phyloP scores from a whole-genome alignment of 139 green algal species.

The Closterium sp. region DNA sequence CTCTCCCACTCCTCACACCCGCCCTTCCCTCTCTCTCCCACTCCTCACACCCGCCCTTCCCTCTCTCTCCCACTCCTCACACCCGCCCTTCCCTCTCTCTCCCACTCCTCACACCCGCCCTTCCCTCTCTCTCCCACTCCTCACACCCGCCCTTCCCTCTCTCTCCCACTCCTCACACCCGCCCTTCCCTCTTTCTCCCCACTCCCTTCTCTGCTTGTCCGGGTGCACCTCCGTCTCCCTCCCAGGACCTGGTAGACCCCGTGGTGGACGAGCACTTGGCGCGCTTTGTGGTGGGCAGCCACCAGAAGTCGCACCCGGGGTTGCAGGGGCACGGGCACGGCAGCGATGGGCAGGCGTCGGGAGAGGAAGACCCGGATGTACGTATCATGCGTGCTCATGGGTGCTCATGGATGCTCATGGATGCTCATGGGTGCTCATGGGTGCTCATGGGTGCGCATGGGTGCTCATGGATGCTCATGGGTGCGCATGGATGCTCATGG shows the following conservation, averaged over 20 bases:
- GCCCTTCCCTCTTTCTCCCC: conserved; percentile 1
- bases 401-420: too few relatives aligned
- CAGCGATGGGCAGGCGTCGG: neutral
- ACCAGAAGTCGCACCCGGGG: conserved; percentile 79
- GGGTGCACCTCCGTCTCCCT: too few relatives aligned
- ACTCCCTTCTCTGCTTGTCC: too few relatives aligned
- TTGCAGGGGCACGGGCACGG: neutral
- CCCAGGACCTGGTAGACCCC: conserved; percentile 86
- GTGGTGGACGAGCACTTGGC: conserved; percentile 86
- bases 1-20: conserved; percentile 61
- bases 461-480: too few relatives aligned
- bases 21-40: conserved; percentile 1
- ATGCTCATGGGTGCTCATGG: too few relatives aligned
- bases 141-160: neutral
- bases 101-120: too few relatives aligned
- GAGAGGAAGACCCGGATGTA: neutral
- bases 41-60: too few relatives aligned
- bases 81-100: conserved; percentile 1
- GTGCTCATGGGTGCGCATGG: too few relatives aligned
- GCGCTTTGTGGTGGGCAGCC: conserved; percentile 86
- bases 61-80: conserved; percentile 65
- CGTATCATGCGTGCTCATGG: too few relatives aligned
- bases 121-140: conserved; percentile 71
- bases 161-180: conserved; percentile 61
- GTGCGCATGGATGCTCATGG: too few relatives aligned